These are phyloP conservation scores for Anthracocystis walkeri DNA, from an alignment of 1,284 basidiomycete genomes.

Conservation along the genomic window DNA sequence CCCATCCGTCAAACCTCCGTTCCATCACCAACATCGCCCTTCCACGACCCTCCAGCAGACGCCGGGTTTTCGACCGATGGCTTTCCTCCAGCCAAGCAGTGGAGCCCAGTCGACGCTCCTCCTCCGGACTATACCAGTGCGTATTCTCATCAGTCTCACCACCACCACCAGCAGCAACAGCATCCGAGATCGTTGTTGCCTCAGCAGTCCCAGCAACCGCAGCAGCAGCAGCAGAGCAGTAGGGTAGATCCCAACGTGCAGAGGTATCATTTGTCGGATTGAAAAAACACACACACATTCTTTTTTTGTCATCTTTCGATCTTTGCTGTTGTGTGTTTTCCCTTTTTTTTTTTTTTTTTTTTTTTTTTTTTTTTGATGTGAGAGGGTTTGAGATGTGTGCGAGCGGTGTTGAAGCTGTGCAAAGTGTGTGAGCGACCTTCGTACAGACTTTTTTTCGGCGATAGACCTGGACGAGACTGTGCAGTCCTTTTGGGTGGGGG, in stretches of 20 bases:
- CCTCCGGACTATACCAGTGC: constrained; percentile 27
- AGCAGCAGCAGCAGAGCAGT: neutral
- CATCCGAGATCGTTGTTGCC: constrained; percentile 13
- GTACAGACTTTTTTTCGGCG: too few species aligned
- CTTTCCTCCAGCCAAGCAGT: neutral
- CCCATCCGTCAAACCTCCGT: constrained; percentile 17
- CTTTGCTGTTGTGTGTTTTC: constrained; percentile 9
- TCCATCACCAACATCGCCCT: constrained; percentile 22
- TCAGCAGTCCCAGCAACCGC: neutral
- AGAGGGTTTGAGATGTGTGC: too few species aligned
- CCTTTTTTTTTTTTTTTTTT: too few species aligned
- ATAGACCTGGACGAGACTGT: too few species aligned
- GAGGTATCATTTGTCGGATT: constrained; percentile 35
- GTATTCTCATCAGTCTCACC: neutral
- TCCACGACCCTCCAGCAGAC: constrained; percentile 18
- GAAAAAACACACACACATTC: neutral
- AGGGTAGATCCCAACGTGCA: constrained; percentile 14
- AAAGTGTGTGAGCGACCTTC: too few species aligned
- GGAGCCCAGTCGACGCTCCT: constrained; percentile 14
- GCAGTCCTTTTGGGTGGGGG: too few species aligned
- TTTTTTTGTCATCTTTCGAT: neutral
- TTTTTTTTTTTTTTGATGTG: too few species aligned
- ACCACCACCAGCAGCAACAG: constrained; percentile 1
- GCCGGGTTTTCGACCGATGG: neutral
- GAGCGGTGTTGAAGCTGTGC: too few species aligned